phyloP scores from a whole-genome alignment of 129 eudicot genomes.

The Deinandra increscens region DNA sequence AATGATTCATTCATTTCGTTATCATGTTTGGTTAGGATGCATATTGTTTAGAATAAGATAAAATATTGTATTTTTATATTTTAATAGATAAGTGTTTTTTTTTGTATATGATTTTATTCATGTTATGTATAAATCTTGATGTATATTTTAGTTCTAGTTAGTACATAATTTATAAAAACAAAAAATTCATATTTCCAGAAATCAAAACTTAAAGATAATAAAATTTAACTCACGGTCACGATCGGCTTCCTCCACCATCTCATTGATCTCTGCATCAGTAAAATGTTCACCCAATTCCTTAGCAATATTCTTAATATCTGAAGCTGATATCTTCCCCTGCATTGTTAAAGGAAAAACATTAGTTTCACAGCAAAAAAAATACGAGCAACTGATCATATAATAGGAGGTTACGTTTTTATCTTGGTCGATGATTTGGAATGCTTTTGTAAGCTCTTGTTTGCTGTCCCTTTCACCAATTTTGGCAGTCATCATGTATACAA shows the following conservation, averaged over 20 bases:
- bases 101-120: no score
- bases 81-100: no score
- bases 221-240: constrained; percentile 65
- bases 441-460: constrained; percentile 67
- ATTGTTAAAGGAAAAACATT: background rate
- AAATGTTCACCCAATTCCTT: constrained; percentile 81
- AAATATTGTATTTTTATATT: no score
- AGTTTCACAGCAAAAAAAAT: background rate
- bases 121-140: no score
- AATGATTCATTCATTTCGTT: no score
- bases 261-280: constrained; percentile 65
- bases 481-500: constrained; percentile 83
- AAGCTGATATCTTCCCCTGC: constrained; percentile 76
- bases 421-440: constrained; percentile 62
- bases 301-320: constrained; percentile 77
- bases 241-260: constrained; percentile 93
- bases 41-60: no score
- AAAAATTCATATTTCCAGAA: no score
- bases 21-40: no score
- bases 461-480: constrained; percentile 70
- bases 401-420: constrained; percentile 59
- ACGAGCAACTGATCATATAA: background rate
- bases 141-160: no score
- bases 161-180: no score
- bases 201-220: no score